Base-by-base conservation (phyloP, 805 yeast genomes). In the Metschnikowia lachancei region DNA sequence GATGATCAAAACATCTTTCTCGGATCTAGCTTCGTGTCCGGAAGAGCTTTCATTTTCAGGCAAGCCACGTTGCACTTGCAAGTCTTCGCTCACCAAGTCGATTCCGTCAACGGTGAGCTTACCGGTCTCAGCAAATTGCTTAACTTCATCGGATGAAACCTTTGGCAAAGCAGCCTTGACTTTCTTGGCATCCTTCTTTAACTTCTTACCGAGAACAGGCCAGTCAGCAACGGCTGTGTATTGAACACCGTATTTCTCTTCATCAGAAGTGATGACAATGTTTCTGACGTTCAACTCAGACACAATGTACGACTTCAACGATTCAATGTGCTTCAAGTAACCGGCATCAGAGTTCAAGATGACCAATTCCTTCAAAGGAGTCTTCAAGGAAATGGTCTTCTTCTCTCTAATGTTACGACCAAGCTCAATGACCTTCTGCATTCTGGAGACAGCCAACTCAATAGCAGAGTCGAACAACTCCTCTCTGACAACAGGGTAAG, bases 351-450 rank as follows among this genome's bases (percentile, higher is more conserved):
- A 78, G 65, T 91, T 95, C 58, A 94, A 74, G 49, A 94, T 87
- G 51, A 94, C 87, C 64, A 94, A 76, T 58, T 83, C 78, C 73
- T 87, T 88, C 64, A 94, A 81, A 54, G 99, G 99, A 14, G 95
- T 90, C 80, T 94, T 94, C 66, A 94, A 78, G 12, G 97, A 88
- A 56, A 94, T 88, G 53, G 81, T 81, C 72, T 88, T 86, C 87
- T 91, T 92, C 67, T 95, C 99, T 75, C 99, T 89, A 63, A 95
- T 86, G 66, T 82, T 86, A 75, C 99, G 87, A 54, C 97, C 98
- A 63, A 92, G 76, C 44, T 94, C 99, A 64, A 94, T 92, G 59
- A 94, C 96, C 65, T 84, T 82, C 73, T 95, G 98, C 98, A 94
- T 92, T 74, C 98, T 84, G 30, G 85, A 74, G 43, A 94, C 97